Evolutionary conservation across 805 yeast genomes (phyloP).

Genomic region (Sungouiella thailandica): DNA sequence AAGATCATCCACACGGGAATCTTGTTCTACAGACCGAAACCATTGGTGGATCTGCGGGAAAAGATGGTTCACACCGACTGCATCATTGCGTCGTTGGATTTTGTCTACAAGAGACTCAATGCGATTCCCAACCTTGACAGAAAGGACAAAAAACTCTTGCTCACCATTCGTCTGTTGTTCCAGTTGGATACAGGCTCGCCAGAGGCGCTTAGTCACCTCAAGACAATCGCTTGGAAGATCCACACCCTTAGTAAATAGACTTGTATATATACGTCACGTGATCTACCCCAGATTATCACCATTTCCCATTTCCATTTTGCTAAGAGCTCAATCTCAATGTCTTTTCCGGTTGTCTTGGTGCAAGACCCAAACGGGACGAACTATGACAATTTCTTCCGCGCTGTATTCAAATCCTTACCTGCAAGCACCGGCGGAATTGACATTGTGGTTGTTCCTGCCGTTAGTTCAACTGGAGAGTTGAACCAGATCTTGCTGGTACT

Average conservation of each 20-base stretch:
- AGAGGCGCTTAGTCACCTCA: too few species aligned
- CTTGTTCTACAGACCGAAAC: conserved; percentile 23
- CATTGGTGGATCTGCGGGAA: conserved; percentile 16
- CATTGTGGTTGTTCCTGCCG: conserved; percentile 18
- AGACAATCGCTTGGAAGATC: too few species aligned
- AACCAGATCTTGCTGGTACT: conserved; percentile 24
- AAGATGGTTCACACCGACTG: conserved; percentile 12
- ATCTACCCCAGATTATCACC: neutral
- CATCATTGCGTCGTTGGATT: conserved; percentile 20
- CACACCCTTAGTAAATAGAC: too few species aligned
- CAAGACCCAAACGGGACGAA: conserved; percentile 1
- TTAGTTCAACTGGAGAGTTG: conserved; percentile 20
- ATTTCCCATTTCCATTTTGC: neutral
- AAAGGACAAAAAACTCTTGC: conserved; percentile 17
- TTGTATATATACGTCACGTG: neutral
- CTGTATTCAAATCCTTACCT: conserved; percentile 3
- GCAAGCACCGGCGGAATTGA: conserved; percentile 12
- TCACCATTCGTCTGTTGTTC: conserved; percentile 15
- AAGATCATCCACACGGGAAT: conserved; percentile 25
- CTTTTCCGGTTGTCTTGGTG: neutral
- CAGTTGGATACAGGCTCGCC: conserved; percentile 10
- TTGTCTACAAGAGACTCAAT: conserved; percentile 20
- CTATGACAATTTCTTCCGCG: conserved; percentile 8
- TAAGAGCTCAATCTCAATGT: conserved; percentile 1
- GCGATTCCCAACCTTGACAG: conserved; percentile 9